Evolutionary conservation across 495 filamentous ascomycete genomes (phyloP), one percentile per base, ranked within the genome.

Genomic region (Penicillium lividum): DNA sequence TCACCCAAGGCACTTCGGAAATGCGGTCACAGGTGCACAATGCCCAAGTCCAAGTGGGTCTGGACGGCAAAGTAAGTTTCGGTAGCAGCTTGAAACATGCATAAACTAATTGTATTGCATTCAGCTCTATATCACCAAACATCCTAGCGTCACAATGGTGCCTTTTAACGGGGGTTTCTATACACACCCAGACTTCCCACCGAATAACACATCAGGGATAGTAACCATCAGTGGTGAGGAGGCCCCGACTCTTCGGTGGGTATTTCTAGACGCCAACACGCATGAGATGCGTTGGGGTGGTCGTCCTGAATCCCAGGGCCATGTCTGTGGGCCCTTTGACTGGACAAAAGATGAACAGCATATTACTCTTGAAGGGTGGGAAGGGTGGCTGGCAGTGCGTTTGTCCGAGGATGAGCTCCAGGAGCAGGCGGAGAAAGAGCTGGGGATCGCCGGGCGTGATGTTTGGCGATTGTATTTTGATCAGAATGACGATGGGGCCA

Each of bases 381-480:
- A 67, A 53, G 59, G 66, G 34, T 72, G 63, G 63, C 22, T 67
- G 54, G 68, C 65, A 3, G 63, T 72, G 5, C 64, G 60, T 28
- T 38, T 71, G 30, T 49, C 60, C 25, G 57, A 64, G 28, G 62
- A 60, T 53, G 59, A 63, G 7, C 42, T 9, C n/a, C 56, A 44
- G n/a, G 56, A 56, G 15, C 52, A 56, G 40, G 51, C 36, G 28
- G 54, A 65, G 31, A 27, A 49, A 10, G 57, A 64, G 44, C 46
- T 59, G 2, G 61, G 59, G 44, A 62, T 61, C 46, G 58, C 27
- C 42, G 65, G 65, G 27, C 49, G 51, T 1, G 69, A 60, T 18
- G 25, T 65, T 11, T 72, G 67, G 69, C 54, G 69, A 34, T 51
- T 72, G 59, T 67, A 66, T 57, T 69, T 69, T 33, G 66, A 69